Conservation (phyloP, 768 basidiomycete species). For the Tylopilus rubrobrunneus region DNA sequence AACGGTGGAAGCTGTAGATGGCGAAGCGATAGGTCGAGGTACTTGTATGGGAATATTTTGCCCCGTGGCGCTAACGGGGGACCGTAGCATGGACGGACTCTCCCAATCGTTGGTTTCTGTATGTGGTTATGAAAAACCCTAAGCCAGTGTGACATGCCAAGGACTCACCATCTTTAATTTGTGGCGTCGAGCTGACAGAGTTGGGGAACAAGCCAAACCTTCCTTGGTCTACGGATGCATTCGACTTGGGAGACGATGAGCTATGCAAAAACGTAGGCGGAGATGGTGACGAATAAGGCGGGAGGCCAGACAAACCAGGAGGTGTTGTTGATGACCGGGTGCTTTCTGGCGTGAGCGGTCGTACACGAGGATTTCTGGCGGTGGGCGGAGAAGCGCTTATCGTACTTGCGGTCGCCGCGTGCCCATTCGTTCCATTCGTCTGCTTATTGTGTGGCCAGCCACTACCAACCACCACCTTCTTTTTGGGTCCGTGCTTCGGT, state of each 20-base stretch:
- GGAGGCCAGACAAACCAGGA: constrained; percentile 30
- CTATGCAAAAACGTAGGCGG: constrained; percentile 34
- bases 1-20: constrained; percentile 34
- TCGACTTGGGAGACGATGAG: constrained; percentile 24
- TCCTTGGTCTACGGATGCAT: constrained; percentile 15
- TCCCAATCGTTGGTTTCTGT: constrained; percentile 26
- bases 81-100: constrained; percentile 14
- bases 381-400: constrained; percentile 16
- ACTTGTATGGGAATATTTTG: constrained; percentile 27
- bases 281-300: constrained; percentile 32
- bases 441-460: constrained; percentile 42
- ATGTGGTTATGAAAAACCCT: background rate
- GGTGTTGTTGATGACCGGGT: constrained; percentile 33
- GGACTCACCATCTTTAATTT: constrained; percentile 29
- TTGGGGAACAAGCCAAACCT: constrained; percentile 18
- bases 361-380: constrained; percentile 13
- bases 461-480: constrained; percentile 40
- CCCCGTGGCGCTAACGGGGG: constrained; percentile 13
- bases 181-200: constrained; percentile 19
- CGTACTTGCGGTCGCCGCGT: constrained; percentile 4
- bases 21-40: constrained; percentile 24
- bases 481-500: constrained; percentile 15
- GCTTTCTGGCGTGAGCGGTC: constrained; percentile 28
- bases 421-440: constrained; percentile 30
- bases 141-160: background rate